Percentiles rank a stretch among this genome's conserved stretches.
Evolutionary conservation across 2,329 filamentous ascomycete species (phyloP).

Genomic region (Aspergillus niger): DNA sequence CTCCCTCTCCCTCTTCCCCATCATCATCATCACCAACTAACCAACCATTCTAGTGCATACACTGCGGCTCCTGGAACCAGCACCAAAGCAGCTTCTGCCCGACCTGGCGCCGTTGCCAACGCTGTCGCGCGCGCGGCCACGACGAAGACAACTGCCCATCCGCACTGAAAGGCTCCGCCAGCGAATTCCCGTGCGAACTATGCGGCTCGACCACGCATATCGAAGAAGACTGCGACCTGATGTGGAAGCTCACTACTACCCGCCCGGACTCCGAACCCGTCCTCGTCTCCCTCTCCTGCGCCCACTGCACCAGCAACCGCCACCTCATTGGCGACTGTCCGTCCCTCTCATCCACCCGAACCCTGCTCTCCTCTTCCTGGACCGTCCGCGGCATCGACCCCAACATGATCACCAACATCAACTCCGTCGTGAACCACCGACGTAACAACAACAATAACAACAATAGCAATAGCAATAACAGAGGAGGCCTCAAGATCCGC

Average conservation of each 20-base stretch:
- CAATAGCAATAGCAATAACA: too few relatives aligned
- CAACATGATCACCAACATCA: conserved; percentile 43
- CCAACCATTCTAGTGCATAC: conserved; percentile 37
- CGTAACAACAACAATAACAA: not conserved
- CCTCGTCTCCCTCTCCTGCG: conserved; percentile 48
- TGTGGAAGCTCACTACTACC: conserved; percentile 53
- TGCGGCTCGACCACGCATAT: conserved; percentile 60
- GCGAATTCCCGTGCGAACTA: conserved; percentile 59
- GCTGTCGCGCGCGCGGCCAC: conserved; percentile 67
- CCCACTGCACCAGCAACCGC: conserved; percentile 44
- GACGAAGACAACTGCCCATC: conserved; percentile 54
- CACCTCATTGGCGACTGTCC: conserved; percentile 51
- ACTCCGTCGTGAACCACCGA: conserved; percentile 24
- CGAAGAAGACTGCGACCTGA: conserved; percentile 60
- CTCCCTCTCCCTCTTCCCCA: not conserved
- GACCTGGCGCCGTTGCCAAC: conserved; percentile 47
- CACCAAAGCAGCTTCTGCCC: conserved; percentile 46
- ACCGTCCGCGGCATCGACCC: conserved; percentile 42
- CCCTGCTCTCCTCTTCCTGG: conserved; percentile 39
- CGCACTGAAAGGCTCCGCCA: conserved; percentile 58
- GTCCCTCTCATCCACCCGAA: conserved; percentile 22
- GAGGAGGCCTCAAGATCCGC: conserved; percentile 37
- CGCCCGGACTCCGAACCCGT: conserved; percentile 32
- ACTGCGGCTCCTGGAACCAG: conserved; percentile 45
- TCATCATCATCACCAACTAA: not conserved